A percentile compares a stretch with the other conserved stretches of the same genome.
Evolutionary conservation across 2,329 filamentous ascomycete species (phyloP).

Genomic region (Eutypella sp.): DNA sequence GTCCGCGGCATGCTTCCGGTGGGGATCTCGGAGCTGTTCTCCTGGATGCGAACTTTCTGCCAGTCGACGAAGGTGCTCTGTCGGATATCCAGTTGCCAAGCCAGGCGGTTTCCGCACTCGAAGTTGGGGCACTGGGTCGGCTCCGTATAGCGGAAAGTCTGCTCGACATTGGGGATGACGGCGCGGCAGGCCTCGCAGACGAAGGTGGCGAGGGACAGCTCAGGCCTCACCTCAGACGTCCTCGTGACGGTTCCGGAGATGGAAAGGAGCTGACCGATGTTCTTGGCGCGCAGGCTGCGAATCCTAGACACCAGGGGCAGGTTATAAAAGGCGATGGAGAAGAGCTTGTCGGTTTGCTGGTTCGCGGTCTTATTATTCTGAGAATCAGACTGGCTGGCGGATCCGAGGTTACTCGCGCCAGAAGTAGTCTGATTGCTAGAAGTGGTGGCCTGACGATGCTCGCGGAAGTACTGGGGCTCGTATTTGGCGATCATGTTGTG

Average conservation of each 20-base stretch:
- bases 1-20: constrained; percentile 98
- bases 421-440: constrained; percentile 69
- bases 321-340: constrained; percentile 90
- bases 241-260: constrained; percentile 96
- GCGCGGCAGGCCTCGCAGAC: constrained; percentile 83
- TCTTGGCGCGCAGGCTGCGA: constrained; percentile 77
- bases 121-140: constrained; percentile 90
- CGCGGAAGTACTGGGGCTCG: constrained; percentile 88
- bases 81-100: constrained; percentile 95
- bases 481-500: constrained; percentile 94
- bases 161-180: constrained; percentile 85
- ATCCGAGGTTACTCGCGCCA: constrained; percentile 57
- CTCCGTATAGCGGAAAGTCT: constrained; percentile 96
- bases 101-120: constrained; percentile 79
- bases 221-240: constrained; percentile 93
- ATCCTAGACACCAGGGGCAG: constrained; percentile 81
- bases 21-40: constrained; percentile 96
- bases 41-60: constrained; percentile 97
- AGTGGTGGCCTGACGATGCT: constrained; percentile 80
- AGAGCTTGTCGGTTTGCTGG: constrained; percentile 95
- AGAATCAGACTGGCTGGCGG: constrained; percentile 57
- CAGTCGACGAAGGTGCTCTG: constrained; percentile 98
- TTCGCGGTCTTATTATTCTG: constrained; percentile 73
- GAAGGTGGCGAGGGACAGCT: constrained; percentile 88
- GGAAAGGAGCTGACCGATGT: constrained; percentile 88